Evolutionary conservation across 2,329 filamentous ascomycete species (phyloP).

Genomic region (Colletotrichum somersetense): DNA sequence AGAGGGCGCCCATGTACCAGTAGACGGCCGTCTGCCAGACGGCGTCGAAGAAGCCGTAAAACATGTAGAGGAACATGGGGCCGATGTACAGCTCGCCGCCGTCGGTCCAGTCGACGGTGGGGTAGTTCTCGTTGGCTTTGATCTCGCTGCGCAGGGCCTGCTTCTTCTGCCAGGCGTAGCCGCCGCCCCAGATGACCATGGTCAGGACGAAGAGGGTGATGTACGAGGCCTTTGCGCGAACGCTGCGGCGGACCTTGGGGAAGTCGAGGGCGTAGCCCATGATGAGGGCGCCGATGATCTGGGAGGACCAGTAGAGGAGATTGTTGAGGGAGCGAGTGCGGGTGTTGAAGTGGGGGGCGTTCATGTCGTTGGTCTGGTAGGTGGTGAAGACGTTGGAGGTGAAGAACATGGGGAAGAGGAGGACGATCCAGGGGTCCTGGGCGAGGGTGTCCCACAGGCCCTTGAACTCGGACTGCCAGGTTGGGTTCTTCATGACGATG

Average conservation of each 20-base stretch:
- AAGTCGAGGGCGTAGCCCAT: conserved; percentile 81
- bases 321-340: conserved; percentile 83
- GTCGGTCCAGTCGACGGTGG: conserved; percentile 72
- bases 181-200: conserved; percentile 85
- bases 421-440: conserved; percentile 78
- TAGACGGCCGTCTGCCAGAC: conserved; percentile 92
- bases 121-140: conserved; percentile 44
- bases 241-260: conserved; percentile 68
- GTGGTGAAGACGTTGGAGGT: conserved; percentile 87
- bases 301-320: conserved; percentile 82
- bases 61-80: conserved; percentile 90
- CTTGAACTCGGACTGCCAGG: conserved; percentile 82
- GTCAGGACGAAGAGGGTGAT: conserved; percentile 75
- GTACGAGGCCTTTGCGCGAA: conserved; percentile 76
- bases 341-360: conserved; percentile 77
- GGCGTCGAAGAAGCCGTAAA: conserved; percentile 91
- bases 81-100: conserved; percentile 72
- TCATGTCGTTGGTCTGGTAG: conserved; percentile 79
- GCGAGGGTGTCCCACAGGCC: conserved; percentile 81
- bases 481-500: conserved; percentile 91
- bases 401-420: conserved; percentile 87
- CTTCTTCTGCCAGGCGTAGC: conserved; percentile 79
- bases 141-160: conserved; percentile 65
- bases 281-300: conserved; percentile 80
- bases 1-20: conserved; percentile 95